Percentiles rank a stretch among this genome's conserved stretches.
Evolutionary conservation across 2,329 filamentous ascomycete species (phyloP).

Genomic region (Paecilomyces fulvus): DNA sequence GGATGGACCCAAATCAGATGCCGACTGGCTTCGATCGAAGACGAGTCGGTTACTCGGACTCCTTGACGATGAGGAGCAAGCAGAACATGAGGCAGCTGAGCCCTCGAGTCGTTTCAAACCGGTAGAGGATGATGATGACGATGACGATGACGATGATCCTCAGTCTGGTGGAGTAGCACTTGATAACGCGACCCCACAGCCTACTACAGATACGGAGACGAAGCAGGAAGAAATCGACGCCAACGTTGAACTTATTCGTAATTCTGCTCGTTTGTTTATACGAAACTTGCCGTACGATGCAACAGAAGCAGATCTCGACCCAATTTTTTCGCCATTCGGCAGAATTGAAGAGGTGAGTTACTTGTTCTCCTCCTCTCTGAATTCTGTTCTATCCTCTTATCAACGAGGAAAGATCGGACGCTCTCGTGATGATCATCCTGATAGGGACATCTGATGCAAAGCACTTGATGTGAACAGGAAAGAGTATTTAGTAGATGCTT

Average conservation of each 20-base stretch:
- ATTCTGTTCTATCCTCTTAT: not conserved
- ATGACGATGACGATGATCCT: constrained; percentile 6
- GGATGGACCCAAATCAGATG: constrained; percentile 51
- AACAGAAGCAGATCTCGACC: constrained; percentile 66
- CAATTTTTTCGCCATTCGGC: constrained; percentile 63
- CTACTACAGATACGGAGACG: constrained; percentile 3
- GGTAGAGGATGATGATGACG: constrained; percentile 10
- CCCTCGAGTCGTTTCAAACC: constrained; percentile 15
- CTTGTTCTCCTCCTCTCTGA: constrained; percentile 8
- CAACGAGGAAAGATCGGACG: constrained; percentile 2
- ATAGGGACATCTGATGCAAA: constrained; percentile 99
- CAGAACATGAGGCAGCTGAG: constrained; percentile 25
- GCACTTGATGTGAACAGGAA: constrained; percentile 85
- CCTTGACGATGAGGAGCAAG: constrained; percentile 56
- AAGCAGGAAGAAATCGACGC: constrained; percentile 23
- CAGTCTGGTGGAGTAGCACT: not conserved
- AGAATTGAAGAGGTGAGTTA: constrained; percentile 75
- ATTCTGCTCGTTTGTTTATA: constrained; percentile 73
- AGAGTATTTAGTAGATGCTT: constrained; percentile 99
- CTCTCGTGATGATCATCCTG: constrained; percentile 88
- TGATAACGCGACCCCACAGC: constrained; percentile 2
- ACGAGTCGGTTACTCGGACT: constrained; percentile 82
- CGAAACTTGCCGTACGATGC: constrained; percentile 79
- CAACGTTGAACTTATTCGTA: constrained; percentile 55
- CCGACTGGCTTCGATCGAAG: constrained; percentile 84